Conservation (phyloP, 2,329 filamentous ascomycete species). For the Trichoderma brevicompactum region DNA sequence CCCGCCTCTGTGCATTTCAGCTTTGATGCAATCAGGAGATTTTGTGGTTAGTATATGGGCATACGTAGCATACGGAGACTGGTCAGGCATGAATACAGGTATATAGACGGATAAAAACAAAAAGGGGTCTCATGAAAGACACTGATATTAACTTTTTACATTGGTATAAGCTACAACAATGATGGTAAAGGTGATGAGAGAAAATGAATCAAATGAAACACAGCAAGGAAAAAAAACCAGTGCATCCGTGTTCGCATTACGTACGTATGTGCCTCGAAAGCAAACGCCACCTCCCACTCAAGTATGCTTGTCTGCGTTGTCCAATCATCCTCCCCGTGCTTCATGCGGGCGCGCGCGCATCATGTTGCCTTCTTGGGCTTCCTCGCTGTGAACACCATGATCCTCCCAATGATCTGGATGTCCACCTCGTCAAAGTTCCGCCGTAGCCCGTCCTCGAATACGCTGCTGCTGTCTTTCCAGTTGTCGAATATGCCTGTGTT, state of each 20-base stretch:
- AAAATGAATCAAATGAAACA: neutral
- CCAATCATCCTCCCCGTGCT: neutral
- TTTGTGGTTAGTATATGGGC: neutral
- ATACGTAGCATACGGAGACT: neutral
- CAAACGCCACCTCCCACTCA: neutral
- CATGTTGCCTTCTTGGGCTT: conserved; percentile 34
- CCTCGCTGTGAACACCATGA: conserved; percentile 45
- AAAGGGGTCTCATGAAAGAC: neutral
- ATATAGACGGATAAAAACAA: too few species aligned
- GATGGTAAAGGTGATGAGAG: neutral
- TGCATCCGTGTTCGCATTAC: neutral
- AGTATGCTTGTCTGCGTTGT: neutral
- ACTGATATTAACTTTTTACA: too few species aligned
- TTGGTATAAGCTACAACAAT: neutral
- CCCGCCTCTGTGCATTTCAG: conserved; percentile 23
- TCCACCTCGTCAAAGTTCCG: conserved; percentile 47
- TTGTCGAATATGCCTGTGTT: conserved; percentile 46
- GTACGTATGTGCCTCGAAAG: neutral
- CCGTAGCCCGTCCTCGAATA: conserved; percentile 41
- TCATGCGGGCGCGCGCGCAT: neutral
- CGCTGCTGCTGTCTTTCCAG: conserved; percentile 43
- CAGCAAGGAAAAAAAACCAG: neutral
- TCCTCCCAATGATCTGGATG: conserved; percentile 44
- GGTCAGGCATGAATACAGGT: neutral
- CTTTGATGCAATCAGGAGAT: neutral